phyloP scores from a whole-genome alignment of 371 early-diverging fungal genomes.

The Batkoa obscura region DNA sequence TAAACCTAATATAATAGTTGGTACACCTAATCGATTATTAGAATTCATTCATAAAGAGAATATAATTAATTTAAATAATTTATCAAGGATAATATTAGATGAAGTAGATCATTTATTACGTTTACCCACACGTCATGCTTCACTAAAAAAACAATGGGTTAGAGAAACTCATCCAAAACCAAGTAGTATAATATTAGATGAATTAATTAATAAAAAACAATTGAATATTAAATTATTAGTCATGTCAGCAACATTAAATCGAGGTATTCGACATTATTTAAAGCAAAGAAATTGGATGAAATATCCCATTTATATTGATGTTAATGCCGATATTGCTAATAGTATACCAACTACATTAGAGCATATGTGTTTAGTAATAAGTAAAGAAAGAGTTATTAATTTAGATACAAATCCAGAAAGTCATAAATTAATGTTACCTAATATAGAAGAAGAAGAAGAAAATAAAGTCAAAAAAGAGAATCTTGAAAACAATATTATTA shows the following conservation, averaged over 20 bases:
- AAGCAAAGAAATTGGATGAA: constrained; percentile 26
- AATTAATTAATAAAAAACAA: constrained; percentile 14
- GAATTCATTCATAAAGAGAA: constrained; percentile 14
- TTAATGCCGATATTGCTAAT: constrained; percentile 13
- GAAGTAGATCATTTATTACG: constrained; percentile 56
- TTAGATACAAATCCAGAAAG: constrained; percentile 10
- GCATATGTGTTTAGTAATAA: constrained; percentile 36
- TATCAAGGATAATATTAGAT: constrained; percentile 44
- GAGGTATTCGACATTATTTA: constrained; percentile 31
- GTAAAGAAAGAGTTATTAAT: constrained; percentile 25
- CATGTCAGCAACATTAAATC: constrained; percentile 56
- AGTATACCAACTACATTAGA: constrained; percentile 14
- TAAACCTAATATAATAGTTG: constrained; percentile 33
- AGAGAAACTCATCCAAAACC: constrained; percentile 42
- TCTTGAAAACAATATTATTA: constrained; percentile 14
- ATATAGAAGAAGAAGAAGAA: not conserved
- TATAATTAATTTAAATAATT: constrained; percentile 18
- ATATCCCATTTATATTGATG: constrained; percentile 39
- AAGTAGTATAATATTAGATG: constrained; percentile 29
- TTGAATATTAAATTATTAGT: constrained; percentile 25
- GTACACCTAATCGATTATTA: constrained; percentile 40
- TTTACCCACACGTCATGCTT: constrained; percentile 33
- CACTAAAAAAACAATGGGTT: constrained; percentile 20
- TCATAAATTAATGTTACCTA: not conserved
- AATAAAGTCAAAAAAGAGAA: no score